Conservation (phyloP, 2,329 filamentous ascomycete genomes). For the Metarhizium humberi region DNA sequence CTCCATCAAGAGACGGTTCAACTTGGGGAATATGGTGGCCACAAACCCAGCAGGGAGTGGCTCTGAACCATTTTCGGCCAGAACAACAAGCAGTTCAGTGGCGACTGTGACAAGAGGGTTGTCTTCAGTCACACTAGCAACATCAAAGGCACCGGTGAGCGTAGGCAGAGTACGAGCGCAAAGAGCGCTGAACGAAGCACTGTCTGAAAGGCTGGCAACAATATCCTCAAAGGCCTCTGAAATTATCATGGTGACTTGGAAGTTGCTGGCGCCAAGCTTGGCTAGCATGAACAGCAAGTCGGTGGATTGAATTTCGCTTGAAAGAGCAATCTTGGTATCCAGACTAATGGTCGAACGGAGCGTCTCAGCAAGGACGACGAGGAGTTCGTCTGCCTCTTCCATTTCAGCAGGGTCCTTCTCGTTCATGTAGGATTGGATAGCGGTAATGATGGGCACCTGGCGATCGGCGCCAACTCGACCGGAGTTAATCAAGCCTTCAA, state of each 20-base stretch:
- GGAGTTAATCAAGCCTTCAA: slow-evolving; percentile 58
- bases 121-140: slow-evolving; percentile 77
- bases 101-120: slow-evolving; percentile 80
- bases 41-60: slow-evolving; percentile 85
- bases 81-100: slow-evolving; percentile 69
- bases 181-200: slow-evolving; percentile 64
- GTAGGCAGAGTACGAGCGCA: slow-evolving; percentile 83
- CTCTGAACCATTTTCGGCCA: slow-evolving; percentile 74
- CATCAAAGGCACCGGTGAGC: slow-evolving; percentile 79
- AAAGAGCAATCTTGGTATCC: slow-evolving; percentile 65
- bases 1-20: slow-evolving; percentile 72
- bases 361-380: slow-evolving; percentile 82
- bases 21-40: slow-evolving; percentile 74
- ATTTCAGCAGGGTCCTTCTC: slow-evolving; percentile 74
- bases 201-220: slow-evolving; percentile 56
- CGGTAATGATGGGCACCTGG: slow-evolving; percentile 53
- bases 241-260: slow-evolving; percentile 81
- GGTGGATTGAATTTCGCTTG: slow-evolving; percentile 62
- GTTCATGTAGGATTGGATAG: slow-evolving; percentile 65
- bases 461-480: slow-evolving; percentile 40
- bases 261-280: slow-evolving; percentile 80
- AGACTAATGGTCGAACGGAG: slow-evolving; percentile 75
- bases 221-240: slow-evolving; percentile 89
- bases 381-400: slow-evolving; percentile 81
- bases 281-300: slow-evolving; percentile 83